Base-by-base conservation (phyloP, 2,329 filamentous ascomycete genomes). In the Penicillium sp. region DNA sequence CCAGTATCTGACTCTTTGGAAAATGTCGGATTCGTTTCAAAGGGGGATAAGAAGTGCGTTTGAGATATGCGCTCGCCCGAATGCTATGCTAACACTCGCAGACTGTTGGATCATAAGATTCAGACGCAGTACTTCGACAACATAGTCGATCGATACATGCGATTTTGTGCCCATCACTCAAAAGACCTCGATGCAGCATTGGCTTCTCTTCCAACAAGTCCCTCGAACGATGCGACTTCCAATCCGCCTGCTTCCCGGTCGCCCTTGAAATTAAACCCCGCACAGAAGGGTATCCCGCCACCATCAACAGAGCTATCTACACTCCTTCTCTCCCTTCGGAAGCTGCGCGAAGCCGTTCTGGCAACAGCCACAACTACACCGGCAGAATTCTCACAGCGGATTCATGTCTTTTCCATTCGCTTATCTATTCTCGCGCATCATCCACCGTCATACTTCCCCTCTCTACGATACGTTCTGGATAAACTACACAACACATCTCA, bases 321-420 rank as follows among this genome's bases (percentile, higher is more conserved):
- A 19, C 85, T 97, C 50, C 81, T 97, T 51, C 84, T 89, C 66
- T 90, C 93, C 3, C 87, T 97, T 69, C 87, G 94, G 59, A 97
- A 97, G 73, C 84, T 99, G 31, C 86, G 94, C 54, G 94, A 99
- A 77, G 92, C 88, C 25, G 87, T 97, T 45, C 84, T 96, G 3
- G 90, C 75, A 54, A 75, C 75, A n/a, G 68, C 90, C 12, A 87
- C 89, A 9, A 84, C 86, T 50, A 85, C 92, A 19, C 78, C 81
- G 35, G 89, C 96, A 69, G 80, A 84, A 50, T 99, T 99, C 73
- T 87, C 93, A 1, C 85, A 89, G n/a, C 87, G 91, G 64, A 90
- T 87, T 16, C 96, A 97, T 75, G 85, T 96, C 59, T 97, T 97
- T 79, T 91, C 90, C 66, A 90, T 96, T 65, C 88, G 92, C 52